Percentiles rank a stretch among this genome's conserved stretches.
These are phyloP conservation scores for Papiliotrema laurentii DNA, from an alignment of 1,284 basidiomycete species.

Conservation along the genomic window DNA sequence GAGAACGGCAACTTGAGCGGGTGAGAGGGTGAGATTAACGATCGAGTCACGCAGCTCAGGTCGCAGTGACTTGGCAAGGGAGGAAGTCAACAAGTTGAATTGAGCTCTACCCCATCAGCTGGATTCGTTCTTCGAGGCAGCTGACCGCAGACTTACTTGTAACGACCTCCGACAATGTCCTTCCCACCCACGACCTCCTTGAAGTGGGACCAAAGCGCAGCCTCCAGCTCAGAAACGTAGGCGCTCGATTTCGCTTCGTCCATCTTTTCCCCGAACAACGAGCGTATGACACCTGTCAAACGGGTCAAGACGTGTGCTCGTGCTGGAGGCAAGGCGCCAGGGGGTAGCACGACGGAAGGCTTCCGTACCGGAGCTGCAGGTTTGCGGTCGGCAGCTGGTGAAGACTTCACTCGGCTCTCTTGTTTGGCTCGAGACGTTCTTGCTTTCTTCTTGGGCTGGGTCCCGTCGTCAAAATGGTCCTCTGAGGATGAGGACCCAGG, in stretches of 20 bases:
- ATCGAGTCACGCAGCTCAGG: conserved; percentile 23
- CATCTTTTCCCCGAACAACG: conserved; percentile 24
- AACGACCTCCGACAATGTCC: conserved; percentile 29
- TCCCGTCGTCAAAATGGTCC: conserved; percentile 4
- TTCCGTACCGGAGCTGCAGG: too few relatives aligned
- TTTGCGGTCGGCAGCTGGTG: not conserved
- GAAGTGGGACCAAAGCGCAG: conserved; percentile 26
- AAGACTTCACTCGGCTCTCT: not conserved
- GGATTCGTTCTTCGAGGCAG: not conserved
- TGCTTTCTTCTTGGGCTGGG: not conserved
- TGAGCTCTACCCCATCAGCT: conserved; percentile 26
- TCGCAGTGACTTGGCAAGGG: conserved; percentile 29
- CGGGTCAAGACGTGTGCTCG: conserved; percentile 34
- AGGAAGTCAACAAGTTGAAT: conserved; percentile 34
- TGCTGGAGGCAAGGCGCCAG: conserved; percentile 35
- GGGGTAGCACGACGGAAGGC: too few relatives aligned
- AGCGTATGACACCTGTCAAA: conserved; percentile 18
- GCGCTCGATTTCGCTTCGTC: conserved; percentile 12
- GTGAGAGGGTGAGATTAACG: conserved; percentile 11
- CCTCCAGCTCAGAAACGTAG: conserved; percentile 30
- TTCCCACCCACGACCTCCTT: conserved; percentile 36
- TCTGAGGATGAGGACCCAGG: not conserved
- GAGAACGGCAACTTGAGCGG: conserved; percentile 30
- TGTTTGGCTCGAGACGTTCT: not conserved
- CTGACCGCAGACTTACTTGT: conserved; percentile 34